Evolutionary conservation across 176 grass and related monocot species (phyloP), one percentile per base, ranked within the genome.

Genomic region (Chrysopogon serrulatus): DNA sequence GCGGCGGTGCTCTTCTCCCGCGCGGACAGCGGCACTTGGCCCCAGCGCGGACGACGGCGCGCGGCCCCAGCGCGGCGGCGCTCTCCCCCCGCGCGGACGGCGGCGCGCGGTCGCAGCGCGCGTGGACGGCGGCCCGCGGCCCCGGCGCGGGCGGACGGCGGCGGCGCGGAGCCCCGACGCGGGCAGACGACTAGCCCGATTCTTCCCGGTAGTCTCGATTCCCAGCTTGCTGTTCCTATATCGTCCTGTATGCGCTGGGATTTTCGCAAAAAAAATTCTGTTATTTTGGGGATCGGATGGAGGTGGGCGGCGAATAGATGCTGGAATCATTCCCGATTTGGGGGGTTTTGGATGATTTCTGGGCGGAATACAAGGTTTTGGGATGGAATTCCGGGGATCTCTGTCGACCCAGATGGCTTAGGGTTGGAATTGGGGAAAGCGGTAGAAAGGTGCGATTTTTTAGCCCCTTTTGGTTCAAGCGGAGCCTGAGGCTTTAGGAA

Each of bases 361-460:
- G 39, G 26, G 31, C 67, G 35, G 24, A 66, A 68, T 13, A 54
- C 14, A 69, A 18, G 56, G 33, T 31, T 74, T 26, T 80, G 45
- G 27, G 70, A n/a, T 5, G 31, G 72, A 39, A 61, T 74, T 89
- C 37, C 9, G 36, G 64, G 60, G 28, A 18, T 69, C 27, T 80
- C 10, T 49, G 6, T 18, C 7, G 37, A 13, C 19, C 6, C 73
- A 16, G 12, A 53, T 42, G 54, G 24, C 63, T 68, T n/a, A n/a
- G 69, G 75, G 48, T 89, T 81, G 71, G 47, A 40, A 57, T 85
- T 89, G 77, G 76, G 82, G 76, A 74, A 84, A 79, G 69, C 24
- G 37, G 60, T 36, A 40, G 77, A 89, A 89, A 85, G 24, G 60
- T 78, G 5, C 53, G 31, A 79, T 48, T 74, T 89, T 41, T 75